Base-by-base conservation (phyloP, 2,329 filamentous ascomycete species). In the Colletotrichum camelliae region DNA sequence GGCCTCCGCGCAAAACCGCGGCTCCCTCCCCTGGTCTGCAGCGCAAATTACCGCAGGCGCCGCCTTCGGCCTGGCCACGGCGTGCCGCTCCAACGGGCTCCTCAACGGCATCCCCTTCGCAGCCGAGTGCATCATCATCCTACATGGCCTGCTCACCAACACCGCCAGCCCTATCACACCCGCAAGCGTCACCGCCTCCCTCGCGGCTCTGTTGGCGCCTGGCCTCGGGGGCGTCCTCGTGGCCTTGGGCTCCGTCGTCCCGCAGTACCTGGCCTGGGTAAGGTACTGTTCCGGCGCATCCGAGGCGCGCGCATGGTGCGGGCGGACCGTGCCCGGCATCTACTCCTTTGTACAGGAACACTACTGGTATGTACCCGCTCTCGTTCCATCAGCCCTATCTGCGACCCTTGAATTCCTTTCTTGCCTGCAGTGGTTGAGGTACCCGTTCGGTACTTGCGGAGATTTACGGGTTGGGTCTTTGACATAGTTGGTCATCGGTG, bases 331-430 rank as follows among this genome's bases (percentile, higher is more conserved):
- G 15, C 97, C 97, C 5, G 98, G 95, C 82, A 96, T 99, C 76
- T 98, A 98, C 85, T 90, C 92, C 0, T 98, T 94, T 88, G 96
- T 98, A 3, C 97, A 99, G 82, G 89, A 89, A 61, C 88, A 94
- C 80, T 98, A 99, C 84, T 99, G 97, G 96, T 98, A 89, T 83
- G 92, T 84, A 60, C 31, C 43, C 43, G 43, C 43, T 13, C 31
- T 13, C 7, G 68, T 71, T 79, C 60, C 43, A 16, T 24, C 64
- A 65, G 58, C 70, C 72, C 67, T 74, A 57, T 35, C 37, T 7
- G 21, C 24, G 52, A 64, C 27, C 33, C 55, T 21, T 62, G 58
- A 21, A 21, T 27, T 43, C 7, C 35, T 27, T 24, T 12, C 7
- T 5, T 35, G n/a, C 43, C 43, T 52, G 43, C n/a, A 52, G n/a